Evolutionary conservation across 345 rosid species (phyloP).

Genomic region (Salix viminalis): DNA sequence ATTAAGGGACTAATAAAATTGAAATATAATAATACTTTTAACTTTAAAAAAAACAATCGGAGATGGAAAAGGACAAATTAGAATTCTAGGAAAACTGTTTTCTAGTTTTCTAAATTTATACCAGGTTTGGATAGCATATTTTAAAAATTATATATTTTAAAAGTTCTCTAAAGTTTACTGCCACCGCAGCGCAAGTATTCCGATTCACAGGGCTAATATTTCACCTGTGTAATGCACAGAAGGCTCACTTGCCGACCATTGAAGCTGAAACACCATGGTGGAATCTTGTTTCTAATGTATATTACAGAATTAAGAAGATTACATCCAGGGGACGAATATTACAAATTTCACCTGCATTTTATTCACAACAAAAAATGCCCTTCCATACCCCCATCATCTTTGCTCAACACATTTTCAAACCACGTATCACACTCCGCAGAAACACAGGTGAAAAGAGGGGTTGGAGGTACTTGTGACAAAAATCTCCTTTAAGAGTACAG

Average conservation of each 20-base stretch:
- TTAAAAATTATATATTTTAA: no score
- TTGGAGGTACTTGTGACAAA: conserved; percentile 27
- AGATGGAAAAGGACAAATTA: no score
- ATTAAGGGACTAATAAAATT: not conserved
- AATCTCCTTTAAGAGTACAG: conserved; percentile 16
- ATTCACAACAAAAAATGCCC: conserved; percentile 37
- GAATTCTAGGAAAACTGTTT: no score
- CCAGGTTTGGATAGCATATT: no score
- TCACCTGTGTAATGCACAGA: not conserved
- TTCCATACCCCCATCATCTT: conserved; percentile 19
- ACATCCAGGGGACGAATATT: conserved; percentile 6
- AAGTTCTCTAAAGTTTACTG: not conserved
- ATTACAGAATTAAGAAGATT: not conserved
- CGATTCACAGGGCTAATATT: not conserved
- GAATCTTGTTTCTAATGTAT: not conserved
- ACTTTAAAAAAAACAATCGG: no score
- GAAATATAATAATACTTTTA: no score
- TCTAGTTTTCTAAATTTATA: no score
- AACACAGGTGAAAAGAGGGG: conserved; percentile 40
- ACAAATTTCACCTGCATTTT: conserved; percentile 39
- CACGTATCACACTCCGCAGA: conserved; percentile 21
- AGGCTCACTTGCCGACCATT: not conserved
- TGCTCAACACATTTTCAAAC: conserved; percentile 20
- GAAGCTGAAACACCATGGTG: no score
- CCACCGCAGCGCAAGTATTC: not conserved